Conservation (phyloP, 257 asterid genomes). For the Paulownia fortunei region DNA sequence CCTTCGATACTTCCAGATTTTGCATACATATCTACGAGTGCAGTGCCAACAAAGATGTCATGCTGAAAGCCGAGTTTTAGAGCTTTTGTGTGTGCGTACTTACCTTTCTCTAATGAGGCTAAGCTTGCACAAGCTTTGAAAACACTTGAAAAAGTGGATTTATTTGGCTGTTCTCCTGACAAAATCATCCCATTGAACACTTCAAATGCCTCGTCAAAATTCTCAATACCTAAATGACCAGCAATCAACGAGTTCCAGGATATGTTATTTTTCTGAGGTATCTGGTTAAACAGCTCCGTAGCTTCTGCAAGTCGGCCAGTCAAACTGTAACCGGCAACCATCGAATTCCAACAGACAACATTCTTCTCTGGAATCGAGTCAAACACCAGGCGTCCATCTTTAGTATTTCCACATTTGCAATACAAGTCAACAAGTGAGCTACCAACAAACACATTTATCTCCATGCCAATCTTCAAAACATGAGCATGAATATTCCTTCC, state of each 20-base stretch:
- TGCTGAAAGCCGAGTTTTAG: slow-evolving; percentile 64
- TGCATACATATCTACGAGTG: slow-evolving; percentile 79
- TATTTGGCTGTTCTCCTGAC: slow-evolving; percentile 64
- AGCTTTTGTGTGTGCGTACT: slow-evolving; percentile 59
- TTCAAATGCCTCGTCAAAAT: slow-evolving; percentile 51
- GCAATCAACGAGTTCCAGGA: slow-evolving; percentile 84
- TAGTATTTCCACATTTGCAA: slow-evolving; percentile 67
- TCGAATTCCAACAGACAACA: slow-evolving; percentile 75
- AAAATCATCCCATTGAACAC: slow-evolving; percentile 62
- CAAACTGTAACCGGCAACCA: slow-evolving; percentile 73
- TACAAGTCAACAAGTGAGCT: slow-evolving; percentile 72
- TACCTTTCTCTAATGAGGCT: slow-evolving; percentile 70
- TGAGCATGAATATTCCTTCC: slow-evolving; percentile 69
- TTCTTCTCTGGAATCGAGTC: slow-evolving; percentile 58
- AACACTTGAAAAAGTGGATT: slow-evolving; percentile 76
- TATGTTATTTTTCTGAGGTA: slow-evolving; percentile 57
- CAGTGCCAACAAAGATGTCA: slow-evolving; percentile 71
- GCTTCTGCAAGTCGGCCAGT: slow-evolving; percentile 65
- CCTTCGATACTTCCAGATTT: slow-evolving; percentile 71
- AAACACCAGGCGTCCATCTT: slow-evolving; percentile 56
- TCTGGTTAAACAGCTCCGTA: slow-evolving; percentile 53
- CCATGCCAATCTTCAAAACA: slow-evolving; percentile 62
- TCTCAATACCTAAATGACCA: slow-evolving; percentile 53
- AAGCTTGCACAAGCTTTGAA: slow-evolving; percentile 73
- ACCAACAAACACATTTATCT: slow-evolving; percentile 51